These are phyloP conservation scores for Domatiomyces globalis DNA, from an alignment of 2,329 filamentous ascomycete species.

Conservation along the genomic window DNA sequence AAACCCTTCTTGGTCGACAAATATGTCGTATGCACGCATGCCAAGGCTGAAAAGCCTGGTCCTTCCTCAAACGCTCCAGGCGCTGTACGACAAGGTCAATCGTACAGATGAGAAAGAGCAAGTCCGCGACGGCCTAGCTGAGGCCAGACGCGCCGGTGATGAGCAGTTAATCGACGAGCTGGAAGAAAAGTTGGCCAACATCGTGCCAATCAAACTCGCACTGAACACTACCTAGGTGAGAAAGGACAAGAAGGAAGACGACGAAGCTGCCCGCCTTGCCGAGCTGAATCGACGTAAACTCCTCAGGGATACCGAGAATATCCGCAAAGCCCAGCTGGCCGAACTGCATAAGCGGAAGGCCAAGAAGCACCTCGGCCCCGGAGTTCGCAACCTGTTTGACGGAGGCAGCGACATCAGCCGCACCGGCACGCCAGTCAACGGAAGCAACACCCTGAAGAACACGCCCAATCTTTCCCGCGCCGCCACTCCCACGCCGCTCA, in stretches of 20 bases:
- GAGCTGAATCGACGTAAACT: constrained; percentile 75
- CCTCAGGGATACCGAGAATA: constrained; percentile 67
- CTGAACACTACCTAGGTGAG: constrained; percentile 53
- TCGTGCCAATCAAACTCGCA: constrained; percentile 50
- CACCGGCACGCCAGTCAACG: constrained; percentile 37
- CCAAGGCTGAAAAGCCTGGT: constrained; percentile 74
- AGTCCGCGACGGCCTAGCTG: constrained; percentile 49
- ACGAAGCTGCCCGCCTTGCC: constrained; percentile 69
- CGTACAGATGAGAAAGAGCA: constrained; percentile 51
- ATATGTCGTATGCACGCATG: constrained; percentile 69
- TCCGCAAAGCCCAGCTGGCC: constrained; percentile 78
- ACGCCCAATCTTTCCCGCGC: constrained; percentile 23
- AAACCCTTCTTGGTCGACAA: constrained; percentile 71
- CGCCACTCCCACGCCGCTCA: constrained; percentile 16
- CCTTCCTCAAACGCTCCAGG: constrained; percentile 78
- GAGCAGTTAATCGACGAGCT: constrained; percentile 38
- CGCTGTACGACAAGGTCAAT: constrained; percentile 51
- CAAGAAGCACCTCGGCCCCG: constrained; percentile 24
- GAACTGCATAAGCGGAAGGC: constrained; percentile 51
- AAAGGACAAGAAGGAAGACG: constrained; percentile 31
- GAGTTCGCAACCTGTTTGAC: constrained; percentile 32
- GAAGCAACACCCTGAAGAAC: constrained; percentile 37
- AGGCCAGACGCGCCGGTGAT: constrained; percentile 52
- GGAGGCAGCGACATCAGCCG: constrained; percentile 32
- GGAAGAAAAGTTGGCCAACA: constrained; percentile 35